Evolutionary conservation across 73 alveolate species (phyloP).

Genomic region (Tetrahymena malaccensis): DNA sequence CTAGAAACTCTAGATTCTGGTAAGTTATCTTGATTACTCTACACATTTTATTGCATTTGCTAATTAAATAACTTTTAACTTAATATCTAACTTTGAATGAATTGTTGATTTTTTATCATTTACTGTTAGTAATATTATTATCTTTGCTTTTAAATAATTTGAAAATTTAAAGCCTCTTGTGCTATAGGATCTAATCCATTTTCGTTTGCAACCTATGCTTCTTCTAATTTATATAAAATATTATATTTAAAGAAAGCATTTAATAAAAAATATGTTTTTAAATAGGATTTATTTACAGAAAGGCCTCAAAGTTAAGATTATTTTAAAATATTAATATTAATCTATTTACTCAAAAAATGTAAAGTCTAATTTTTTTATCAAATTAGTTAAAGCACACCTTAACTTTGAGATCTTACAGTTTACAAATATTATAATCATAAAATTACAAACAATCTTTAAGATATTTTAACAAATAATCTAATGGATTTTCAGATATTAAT

Average conservation of each 20-base stretch:
- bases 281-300: too few relatives aligned
- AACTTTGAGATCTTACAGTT: too few relatives aligned
- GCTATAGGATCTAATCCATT: neutral
- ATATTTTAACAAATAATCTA: too few relatives aligned
- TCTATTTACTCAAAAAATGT: too few relatives aligned
- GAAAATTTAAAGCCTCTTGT: neutral
- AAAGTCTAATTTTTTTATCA: too few relatives aligned
- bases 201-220: neutral
- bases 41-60: neutral
- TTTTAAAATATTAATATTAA: too few relatives aligned
- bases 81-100: neutral
- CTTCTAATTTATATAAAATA: neutral
- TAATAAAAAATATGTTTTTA: neutral
- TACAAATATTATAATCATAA: too few relatives aligned
- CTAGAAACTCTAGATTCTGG: neutral
- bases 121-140: neutral
- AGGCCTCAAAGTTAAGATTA: too few relatives aligned
- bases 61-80: neutral
- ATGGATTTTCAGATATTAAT: too few relatives aligned
- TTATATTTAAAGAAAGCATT: neutral
- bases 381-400: too few relatives aligned
- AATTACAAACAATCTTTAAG: too few relatives aligned
- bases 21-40: neutral
- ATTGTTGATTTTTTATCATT: neutral
- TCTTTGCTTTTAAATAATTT: neutral